These are phyloP conservation scores for Fusarium metavorans DNA, from an alignment of 2,329 filamentous ascomycete genomes.

Conservation along the genomic window DNA sequence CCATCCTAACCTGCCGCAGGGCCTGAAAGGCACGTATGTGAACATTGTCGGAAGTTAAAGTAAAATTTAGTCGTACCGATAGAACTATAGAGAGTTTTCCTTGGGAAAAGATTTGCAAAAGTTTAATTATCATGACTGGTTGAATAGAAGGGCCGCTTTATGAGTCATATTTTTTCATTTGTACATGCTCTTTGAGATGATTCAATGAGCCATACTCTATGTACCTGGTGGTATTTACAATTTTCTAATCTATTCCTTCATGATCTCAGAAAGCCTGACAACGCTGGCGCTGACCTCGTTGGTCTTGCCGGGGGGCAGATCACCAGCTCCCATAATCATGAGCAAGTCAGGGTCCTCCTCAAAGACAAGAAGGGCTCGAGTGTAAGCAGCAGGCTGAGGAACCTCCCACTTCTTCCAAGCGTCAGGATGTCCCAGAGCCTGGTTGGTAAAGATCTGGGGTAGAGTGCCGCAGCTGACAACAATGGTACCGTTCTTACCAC, in stretches of 20 bases:
- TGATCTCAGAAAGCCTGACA: conserved; percentile 44
- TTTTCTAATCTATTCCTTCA: conserved; percentile 32
- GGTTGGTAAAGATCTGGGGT: conserved; percentile 57
- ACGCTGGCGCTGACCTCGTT: conserved; percentile 58
- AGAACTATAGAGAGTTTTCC: not conserved
- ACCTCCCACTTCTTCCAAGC: conserved; percentile 53
- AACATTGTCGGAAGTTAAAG: too few relatives aligned
- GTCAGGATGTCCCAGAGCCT: conserved; percentile 51
- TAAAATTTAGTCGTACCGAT: not conserved
- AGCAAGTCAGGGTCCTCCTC: conserved; percentile 49
- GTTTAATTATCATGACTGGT: not conserved
- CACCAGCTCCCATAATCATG: conserved; percentile 59
- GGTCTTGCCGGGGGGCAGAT: conserved; percentile 60
- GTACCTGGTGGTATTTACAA: not conserved
- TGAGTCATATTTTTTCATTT: not conserved
- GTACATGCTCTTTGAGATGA: not conserved
- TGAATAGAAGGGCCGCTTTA: not conserved
- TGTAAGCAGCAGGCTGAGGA: conserved; percentile 53
- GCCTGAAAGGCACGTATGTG: not conserved
- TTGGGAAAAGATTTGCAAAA: not conserved
- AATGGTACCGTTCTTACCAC: conserved; percentile 60
- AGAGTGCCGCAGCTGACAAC: conserved; percentile 55
- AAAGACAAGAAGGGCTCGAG: conserved; percentile 52
- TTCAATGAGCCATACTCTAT: not conserved
- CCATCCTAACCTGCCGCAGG: not conserved